Base-by-base conservation (phyloP, 495 filamentous ascomycete genomes). In the Pyronema omphalodes region DNA sequence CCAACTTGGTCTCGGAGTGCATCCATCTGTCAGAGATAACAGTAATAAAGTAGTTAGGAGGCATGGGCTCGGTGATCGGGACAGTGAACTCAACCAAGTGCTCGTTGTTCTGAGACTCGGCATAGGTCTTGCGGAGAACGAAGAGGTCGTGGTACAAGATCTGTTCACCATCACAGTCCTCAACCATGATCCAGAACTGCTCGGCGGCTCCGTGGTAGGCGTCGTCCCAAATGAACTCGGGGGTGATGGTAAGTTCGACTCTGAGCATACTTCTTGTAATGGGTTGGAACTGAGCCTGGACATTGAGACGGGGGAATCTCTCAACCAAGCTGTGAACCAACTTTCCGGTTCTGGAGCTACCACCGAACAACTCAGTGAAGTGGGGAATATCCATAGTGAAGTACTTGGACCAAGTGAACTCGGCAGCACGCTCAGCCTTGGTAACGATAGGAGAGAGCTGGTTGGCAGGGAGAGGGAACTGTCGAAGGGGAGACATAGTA, bases 21-120 rank as follows among this genome's bases (percentile, higher is more conserved):
- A 96, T 91, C 91, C 91, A 99, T 53, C 93, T 75, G 60, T 99
- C 91, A 3, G 88, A 95, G 12, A 93, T 72, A 52, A 95, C 74
- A 0, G 86, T 86, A 62, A 99, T 86, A 70, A 99, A 99, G 69
- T 96, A 96, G 62, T 96, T 93, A 0, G 91, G 91, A 5, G 91
- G 93, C 85, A 95, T 94, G 0, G 91, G 91, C 61, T 99, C 91
- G 1, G 86, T 84, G 59, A 99, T 91, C 0, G 91, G 82, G 5
- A 95, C 89, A 0, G 93, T 95, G 62, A 99, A 94, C 55, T 96
- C 91, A 35, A 99, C 82, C n/a, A 94, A 69, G 62, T 99, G 91
- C 66, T 95, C 91, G 57, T 93, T 95, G 71, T 76, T 76, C 55
- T 86, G 80, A 48, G 77, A 76, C 0, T 81, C 73, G 9, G 87